Conservation (phyloP, 495 filamentous ascomycete species). For the Hyaloscypha variabilis region DNA sequence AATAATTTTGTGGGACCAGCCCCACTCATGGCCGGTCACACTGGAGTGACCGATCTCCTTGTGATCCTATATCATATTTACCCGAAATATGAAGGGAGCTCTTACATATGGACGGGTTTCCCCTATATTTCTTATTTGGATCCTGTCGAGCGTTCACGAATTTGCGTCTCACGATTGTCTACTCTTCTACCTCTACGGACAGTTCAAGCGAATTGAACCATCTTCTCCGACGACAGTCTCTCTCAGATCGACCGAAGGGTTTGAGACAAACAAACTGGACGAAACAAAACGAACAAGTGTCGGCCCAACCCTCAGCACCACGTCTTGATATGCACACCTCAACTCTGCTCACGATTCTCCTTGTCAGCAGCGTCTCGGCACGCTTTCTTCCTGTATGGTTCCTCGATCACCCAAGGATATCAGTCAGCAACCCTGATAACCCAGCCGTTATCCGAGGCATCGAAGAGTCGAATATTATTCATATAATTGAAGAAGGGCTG, state of each 20-base stretch:
- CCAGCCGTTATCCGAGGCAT: background rate
- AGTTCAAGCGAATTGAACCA: background rate
- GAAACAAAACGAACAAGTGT: background rate
- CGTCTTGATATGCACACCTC: background rate
- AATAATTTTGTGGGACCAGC: background rate
- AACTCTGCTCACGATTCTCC: background rate
- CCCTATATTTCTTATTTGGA: background rate
- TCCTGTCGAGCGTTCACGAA: background rate
- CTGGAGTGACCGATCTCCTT: background rate
- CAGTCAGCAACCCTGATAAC: background rate
- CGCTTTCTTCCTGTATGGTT: constrained; percentile 3
- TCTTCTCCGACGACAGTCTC: background rate
- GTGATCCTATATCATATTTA: background rate
- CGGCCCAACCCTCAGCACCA: background rate
- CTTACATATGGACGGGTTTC: background rate
- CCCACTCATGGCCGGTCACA: background rate
- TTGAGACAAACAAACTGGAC: background rate
- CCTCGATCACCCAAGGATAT: background rate
- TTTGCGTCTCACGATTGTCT: background rate
- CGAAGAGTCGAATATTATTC: background rate
- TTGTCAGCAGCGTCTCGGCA: background rate
- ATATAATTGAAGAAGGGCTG: too few species aligned
- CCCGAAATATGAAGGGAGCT: background rate
- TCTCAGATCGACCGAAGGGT: background rate
- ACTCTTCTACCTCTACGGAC: background rate